A percentile compares a stretch with the other conserved stretches of the same genome.
These are phyloP conservation scores for Didymella exigua DNA, from an alignment of 2,329 filamentous ascomycete genomes.

Conservation along the genomic window DNA sequence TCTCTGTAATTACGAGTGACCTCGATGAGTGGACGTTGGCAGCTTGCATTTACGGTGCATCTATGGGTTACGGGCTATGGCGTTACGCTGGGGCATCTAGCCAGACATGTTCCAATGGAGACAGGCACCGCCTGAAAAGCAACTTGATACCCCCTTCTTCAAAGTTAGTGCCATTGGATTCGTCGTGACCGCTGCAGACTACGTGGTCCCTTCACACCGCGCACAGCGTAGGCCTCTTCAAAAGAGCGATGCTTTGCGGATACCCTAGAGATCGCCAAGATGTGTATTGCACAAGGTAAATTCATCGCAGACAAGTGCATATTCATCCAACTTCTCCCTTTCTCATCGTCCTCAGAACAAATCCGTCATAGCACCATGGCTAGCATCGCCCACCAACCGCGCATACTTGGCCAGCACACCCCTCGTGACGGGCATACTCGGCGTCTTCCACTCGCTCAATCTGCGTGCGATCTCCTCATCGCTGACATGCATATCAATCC, in stretches of 20 bases:
- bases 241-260: too few relatives aligned
- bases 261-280: too few relatives aligned
- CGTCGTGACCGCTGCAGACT: neutral
- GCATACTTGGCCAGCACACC: slow-evolving; percentile 92
- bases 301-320: too few relatives aligned
- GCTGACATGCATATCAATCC: slow-evolving; percentile 71
- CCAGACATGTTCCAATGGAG: slow-evolving; percentile 41
- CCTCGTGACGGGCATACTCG: slow-evolving; percentile 74
- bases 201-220: neutral
- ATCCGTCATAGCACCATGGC: slow-evolving; percentile 89
- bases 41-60: slow-evolving; percentile 22
- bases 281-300: too few relatives aligned
- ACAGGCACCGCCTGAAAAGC: slow-evolving; percentile 43
- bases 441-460: slow-evolving; percentile 70
- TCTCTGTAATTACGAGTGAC: too few relatives aligned
- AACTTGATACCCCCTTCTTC: slow-evolving; percentile 34
- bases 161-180: neutral
- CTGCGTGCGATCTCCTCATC: slow-evolving; percentile 73
- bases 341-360: slow-evolving; percentile 56
- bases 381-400: slow-evolving; percentile 84
- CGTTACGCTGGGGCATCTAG: slow-evolving; percentile 44
- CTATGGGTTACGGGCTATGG: slow-evolving; percentile 46
- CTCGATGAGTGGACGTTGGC: neutral
- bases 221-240: too few relatives aligned
- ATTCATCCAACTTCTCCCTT: too few relatives aligned